These are phyloP conservation scores for Arabidopsis suecica DNA, from an alignment of 345 rosid genomes.

Conservation along the genomic window DNA sequence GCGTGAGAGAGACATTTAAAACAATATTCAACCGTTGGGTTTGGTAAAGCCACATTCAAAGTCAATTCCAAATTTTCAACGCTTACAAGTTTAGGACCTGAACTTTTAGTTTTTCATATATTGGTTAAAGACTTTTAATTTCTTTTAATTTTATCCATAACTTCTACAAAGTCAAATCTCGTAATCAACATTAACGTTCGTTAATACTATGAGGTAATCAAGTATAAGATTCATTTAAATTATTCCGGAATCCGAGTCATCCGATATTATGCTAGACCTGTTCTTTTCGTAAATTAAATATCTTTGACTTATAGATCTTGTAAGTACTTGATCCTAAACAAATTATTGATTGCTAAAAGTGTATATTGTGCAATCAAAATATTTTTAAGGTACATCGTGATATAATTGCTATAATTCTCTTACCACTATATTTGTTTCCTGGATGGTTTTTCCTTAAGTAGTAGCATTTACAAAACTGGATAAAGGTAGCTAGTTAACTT, in stretches of 20 bases:
- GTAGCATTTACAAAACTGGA: not conserved
- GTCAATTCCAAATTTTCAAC: constrained; percentile 33
- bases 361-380: not conserved
- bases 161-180: not conserved
- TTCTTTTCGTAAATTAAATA: not conserved
- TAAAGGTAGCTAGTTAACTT: too few species aligned
- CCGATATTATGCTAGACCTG: not conserved
- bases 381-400: too few species aligned
- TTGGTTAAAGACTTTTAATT: not conserved
- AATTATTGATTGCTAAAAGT: not conserved
- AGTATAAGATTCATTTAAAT: too few species aligned
- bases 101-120: not conserved
- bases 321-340: not conserved
- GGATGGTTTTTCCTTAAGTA: too few species aligned
- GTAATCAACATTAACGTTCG: too few species aligned
- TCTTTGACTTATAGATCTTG: not conserved
- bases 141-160: not conserved
- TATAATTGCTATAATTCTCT: too few species aligned
- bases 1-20: constrained; percentile 37
- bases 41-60: constrained; percentile 42
- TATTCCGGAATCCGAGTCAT: too few species aligned
- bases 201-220: too few species aligned
- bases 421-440: too few species aligned
- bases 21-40: constrained; percentile 26
- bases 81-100: constrained; percentile 16